Conservation (phyloP, 768 basidiomycete genomes). For the Trametes meyenii region DNA sequence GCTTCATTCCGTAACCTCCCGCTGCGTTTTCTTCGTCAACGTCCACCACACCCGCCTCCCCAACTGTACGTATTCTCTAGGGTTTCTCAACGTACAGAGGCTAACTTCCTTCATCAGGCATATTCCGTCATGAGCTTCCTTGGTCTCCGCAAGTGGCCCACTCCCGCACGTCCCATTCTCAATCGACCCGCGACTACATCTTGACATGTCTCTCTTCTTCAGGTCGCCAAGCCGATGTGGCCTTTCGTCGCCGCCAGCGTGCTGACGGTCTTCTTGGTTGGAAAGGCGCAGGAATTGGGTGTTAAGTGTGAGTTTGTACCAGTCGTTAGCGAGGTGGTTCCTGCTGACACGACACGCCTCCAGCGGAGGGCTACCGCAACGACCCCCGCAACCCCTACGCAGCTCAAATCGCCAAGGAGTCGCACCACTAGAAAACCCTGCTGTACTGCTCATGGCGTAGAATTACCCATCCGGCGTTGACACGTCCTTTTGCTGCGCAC, state of each 20-base stretch:
- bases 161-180: conserved; percentile 56
- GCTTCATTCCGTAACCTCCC: conserved; percentile 15
- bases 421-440: conserved; percentile 28
- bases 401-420: conserved; percentile 69
- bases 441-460: conserved; percentile 11
- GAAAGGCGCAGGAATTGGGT: conserved; percentile 65
- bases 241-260: conserved; percentile 73
- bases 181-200: neutral
- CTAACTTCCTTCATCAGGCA: conserved; percentile 1
- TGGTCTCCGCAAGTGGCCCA: conserved; percentile 81
- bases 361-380: conserved; percentile 69
- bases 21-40: conserved; percentile 20
- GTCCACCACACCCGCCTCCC: conserved; percentile 1
- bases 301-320: conserved; percentile 65
- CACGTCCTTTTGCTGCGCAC: neutral
- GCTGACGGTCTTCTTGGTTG: conserved; percentile 68
- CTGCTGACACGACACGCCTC: conserved; percentile 13
- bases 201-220: conserved; percentile 6
- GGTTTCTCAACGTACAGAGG: no score
- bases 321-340: neutral
- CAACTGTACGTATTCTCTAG: conserved; percentile 2
- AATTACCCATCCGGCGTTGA: conserved; percentile 7
- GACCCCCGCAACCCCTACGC: conserved; percentile 86
- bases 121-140: conserved; percentile 62
- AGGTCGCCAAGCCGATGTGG: conserved; percentile 78